Evolutionary conservation across 345 rosid genomes (phyloP).

Genomic region (Dipteronia sinensis): DNA sequence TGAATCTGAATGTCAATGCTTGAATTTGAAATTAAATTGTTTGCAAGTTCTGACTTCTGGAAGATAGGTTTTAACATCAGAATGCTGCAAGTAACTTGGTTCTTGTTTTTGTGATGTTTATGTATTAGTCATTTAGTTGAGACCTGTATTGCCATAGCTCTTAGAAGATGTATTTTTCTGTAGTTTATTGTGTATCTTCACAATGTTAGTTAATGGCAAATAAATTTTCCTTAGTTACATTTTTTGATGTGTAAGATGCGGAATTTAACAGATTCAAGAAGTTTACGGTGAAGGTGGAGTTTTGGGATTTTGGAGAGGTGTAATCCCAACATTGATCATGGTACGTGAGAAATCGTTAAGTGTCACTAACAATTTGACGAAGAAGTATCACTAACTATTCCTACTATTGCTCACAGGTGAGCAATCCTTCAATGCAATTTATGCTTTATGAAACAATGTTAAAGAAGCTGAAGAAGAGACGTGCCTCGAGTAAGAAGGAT

Average conservation of each 20-base stretch:
- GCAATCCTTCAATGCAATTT: slow-evolving; percentile 97
- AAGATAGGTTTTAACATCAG: neutral
- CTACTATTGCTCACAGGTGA: slow-evolving; percentile 55
- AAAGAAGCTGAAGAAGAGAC: slow-evolving; percentile 73
- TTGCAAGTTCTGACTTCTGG: neutral
- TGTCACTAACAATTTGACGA: neutral
- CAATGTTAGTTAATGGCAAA: neutral
- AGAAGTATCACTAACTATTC: slow-evolving; percentile 34
- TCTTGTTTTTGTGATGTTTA: neutral
- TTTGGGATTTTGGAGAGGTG: slow-evolving; percentile 95
- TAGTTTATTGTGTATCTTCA: neutral
- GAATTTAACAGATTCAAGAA: slow-evolving; percentile 71
- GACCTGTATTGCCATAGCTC: neutral
- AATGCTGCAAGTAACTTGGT: neutral
- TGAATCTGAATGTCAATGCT: neutral
- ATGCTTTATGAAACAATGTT: slow-evolving; percentile 96
- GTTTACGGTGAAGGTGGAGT: slow-evolving; percentile 84
- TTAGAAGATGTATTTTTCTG: neutral
- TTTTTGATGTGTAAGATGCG: slow-evolving; percentile 20
- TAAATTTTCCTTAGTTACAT: slow-evolving; percentile 11
- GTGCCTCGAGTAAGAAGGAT: slow-evolving; percentile 46
- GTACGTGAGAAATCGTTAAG: slow-evolving; percentile 40
- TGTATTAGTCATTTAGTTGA: neutral
- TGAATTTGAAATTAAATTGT: neutral
- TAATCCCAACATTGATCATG: slow-evolving; percentile 91